phyloP scores from a whole-genome alignment of 2,329 filamentous ascomycete genomes.

The Talaromyces amestolkiae region DNA sequence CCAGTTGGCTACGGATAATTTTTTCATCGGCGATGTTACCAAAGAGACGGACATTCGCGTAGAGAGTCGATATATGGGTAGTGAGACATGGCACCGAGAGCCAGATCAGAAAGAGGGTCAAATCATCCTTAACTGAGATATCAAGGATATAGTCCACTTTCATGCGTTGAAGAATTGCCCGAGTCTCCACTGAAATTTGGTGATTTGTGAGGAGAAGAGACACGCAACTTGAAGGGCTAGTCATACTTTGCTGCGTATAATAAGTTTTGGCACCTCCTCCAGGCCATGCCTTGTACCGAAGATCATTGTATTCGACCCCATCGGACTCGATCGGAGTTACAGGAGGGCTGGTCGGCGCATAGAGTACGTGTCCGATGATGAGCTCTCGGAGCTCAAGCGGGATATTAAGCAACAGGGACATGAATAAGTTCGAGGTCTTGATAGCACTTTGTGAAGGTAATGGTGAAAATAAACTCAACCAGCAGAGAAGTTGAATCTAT shows the following conservation, averaged over 20 bases:
- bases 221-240: background rate
- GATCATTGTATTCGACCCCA: background rate
- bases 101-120: constrained; percentile 6
- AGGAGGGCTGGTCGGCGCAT: background rate
- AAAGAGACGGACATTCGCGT: background rate
- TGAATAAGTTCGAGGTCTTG: background rate
- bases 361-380: constrained; percentile 4
- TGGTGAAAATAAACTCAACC: too few species aligned
- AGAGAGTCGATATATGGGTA: background rate
- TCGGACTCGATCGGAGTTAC: background rate
- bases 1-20: background rate
- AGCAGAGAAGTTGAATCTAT: background rate
- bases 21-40: background rate
- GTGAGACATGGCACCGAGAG: constrained; percentile 8
- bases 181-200: constrained; percentile 6
- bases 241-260: background rate
- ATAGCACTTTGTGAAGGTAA: too few species aligned
- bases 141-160: constrained; percentile 9
- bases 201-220: constrained; percentile 4
- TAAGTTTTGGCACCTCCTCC: background rate
- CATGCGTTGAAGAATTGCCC: background rate
- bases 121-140: background rate
- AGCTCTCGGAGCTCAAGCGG: background rate
- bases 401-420: background rate
- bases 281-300: constrained; percentile 1